These are phyloP conservation scores for Aspergillus awamori DNA, from an alignment of 2,329 filamentous ascomycete genomes.

Conservation along the genomic window DNA sequence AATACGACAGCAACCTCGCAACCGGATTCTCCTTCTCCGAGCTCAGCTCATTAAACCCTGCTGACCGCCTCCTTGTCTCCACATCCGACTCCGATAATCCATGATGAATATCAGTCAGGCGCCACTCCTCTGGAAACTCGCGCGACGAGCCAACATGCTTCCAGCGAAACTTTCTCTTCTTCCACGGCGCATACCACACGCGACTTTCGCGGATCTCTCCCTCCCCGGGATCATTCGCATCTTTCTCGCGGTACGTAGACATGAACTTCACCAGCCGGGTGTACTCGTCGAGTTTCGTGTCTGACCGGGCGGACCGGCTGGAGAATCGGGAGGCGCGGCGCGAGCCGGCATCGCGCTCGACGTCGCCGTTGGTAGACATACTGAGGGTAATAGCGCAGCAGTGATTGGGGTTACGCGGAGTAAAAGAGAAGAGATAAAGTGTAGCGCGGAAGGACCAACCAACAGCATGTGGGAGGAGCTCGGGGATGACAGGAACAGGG, in stretches of 20 bases:
- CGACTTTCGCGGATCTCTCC: background rate
- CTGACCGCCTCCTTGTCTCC: background rate
- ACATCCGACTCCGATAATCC: background rate
- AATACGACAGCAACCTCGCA: background rate
- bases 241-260: constrained; percentile 6
- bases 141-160: background rate
- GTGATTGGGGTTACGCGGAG: background rate
- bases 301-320: background rate
- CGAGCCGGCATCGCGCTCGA: background rate
- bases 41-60: background rate
- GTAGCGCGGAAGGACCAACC: background rate
- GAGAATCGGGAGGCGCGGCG: background rate
- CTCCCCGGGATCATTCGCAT: background rate
- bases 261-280: background rate
- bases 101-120: background rate
- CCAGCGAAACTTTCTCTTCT: background rate
- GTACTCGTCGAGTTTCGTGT: background rate
- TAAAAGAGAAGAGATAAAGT: background rate
- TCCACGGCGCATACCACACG: background rate
- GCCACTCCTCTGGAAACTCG: background rate
- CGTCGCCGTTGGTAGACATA: background rate
- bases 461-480: background rate
- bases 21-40: background rate
- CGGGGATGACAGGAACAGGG: background rate
- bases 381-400: too few species aligned